A percentile compares a stretch with the other conserved stretches of the same genome.
These are phyloP conservation scores for Vitis amurensis DNA, from an alignment of 164 flowering plant species.

Conservation along the genomic window DNA sequence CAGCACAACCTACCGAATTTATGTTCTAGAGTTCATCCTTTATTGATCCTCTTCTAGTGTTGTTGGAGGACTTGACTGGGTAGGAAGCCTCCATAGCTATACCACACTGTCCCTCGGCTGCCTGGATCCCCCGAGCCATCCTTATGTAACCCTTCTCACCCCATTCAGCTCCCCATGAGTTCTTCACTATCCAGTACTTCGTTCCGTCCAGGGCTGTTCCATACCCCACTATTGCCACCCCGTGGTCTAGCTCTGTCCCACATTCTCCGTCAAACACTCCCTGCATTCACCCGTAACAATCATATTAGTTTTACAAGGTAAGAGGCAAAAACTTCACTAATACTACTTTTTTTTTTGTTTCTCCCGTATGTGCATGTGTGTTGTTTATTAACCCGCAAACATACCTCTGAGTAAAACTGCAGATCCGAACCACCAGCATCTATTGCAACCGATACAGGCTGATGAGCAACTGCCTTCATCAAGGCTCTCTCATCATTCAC, in stretches of 20 bases:
- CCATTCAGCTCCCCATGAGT: constrained; percentile 50
- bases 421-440: constrained; percentile 38
- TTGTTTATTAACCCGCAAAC: no score
- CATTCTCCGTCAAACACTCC: constrained; percentile 48
- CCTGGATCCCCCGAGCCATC: constrained; percentile 24
- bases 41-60: not conserved
- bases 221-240: constrained; percentile 49
- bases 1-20: not conserved
- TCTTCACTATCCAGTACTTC: constrained; percentile 50
- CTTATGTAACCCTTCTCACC: constrained; percentile 45
- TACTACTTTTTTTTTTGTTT: no score
- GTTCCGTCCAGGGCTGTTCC: constrained; percentile 39
- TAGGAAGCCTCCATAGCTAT: constrained; percentile 39
- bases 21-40: constrained; percentile 32
- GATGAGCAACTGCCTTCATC: constrained; percentile 40
- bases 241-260: constrained; percentile 53
- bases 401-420: constrained; percentile 45
- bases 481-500: constrained; percentile 35
- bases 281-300: constrained; percentile 9
- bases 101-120: constrained; percentile 38
- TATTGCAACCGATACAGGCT: constrained; percentile 46
- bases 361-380: no score
- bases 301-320: no score
- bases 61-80: constrained; percentile 25
- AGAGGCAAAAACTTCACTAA: not conserved